Evolutionary conservation across 1,284 basidiomycete species (phyloP).

Genomic region (Ceratobasidium sp.): DNA sequence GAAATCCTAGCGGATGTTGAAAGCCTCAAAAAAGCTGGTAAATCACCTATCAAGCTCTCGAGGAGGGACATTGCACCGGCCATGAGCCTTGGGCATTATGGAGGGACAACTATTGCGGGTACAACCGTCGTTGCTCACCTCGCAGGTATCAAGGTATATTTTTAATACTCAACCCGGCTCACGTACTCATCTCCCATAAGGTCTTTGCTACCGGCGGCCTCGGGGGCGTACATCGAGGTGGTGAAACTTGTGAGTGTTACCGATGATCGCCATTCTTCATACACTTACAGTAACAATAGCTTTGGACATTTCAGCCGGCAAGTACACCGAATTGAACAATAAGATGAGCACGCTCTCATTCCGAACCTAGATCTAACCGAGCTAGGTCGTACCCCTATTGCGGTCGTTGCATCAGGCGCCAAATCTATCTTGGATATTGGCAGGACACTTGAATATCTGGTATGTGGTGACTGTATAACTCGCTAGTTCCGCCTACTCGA

Average conservation of each 20-base stretch:
- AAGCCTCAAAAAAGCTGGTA: slow-evolving; percentile 59
- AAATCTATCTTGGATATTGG: slow-evolving; percentile 98
- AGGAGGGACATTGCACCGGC: slow-evolving; percentile 87
- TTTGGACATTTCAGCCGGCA: slow-evolving; percentile 89
- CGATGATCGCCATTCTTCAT: neutral
- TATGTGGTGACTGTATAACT: slow-evolving; percentile 55
- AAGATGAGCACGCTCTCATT: neutral
- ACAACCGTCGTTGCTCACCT: slow-evolving; percentile 86
- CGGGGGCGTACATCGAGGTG: slow-evolving; percentile 95
- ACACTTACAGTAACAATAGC: slow-evolving; percentile 63
- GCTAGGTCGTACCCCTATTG: slow-evolving; percentile 85
- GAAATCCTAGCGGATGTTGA: slow-evolving; percentile 75
- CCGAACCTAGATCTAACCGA: slow-evolving; percentile 76
- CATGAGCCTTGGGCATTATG: slow-evolving; percentile 76
- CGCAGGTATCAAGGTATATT: slow-evolving; percentile 78
- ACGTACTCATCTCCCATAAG: too few species aligned
- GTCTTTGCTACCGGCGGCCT: slow-evolving; percentile 85
- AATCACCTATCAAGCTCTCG: slow-evolving; percentile 78
- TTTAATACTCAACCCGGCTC: neutral
- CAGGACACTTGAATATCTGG: slow-evolving; percentile 91
- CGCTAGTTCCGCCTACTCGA: slow-evolving; percentile 12
- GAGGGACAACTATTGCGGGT: slow-evolving; percentile 92
- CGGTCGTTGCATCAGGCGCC: slow-evolving; percentile 92
- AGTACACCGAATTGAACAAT: neutral
- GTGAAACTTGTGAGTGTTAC: slow-evolving; percentile 77